phyloP scores from a whole-genome alignment of 805 yeast species.

The Cyberlindnera euphorbiae region DNA sequence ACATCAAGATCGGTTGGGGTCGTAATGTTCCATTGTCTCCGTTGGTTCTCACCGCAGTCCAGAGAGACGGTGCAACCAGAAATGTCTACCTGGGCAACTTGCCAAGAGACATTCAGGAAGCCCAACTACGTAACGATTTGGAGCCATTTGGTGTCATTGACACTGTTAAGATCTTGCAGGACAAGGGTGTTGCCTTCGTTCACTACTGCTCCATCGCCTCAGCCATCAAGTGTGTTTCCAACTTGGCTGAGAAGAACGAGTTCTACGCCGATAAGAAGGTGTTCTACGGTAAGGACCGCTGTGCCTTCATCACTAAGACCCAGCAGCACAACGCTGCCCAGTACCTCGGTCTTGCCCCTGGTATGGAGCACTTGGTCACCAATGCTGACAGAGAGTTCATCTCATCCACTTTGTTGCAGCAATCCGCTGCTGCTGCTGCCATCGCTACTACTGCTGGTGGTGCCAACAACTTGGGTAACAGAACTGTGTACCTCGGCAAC shows the following conservation, averaged over 20 bases:
- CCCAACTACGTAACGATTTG: constrained; percentile 62
- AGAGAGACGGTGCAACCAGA: constrained; percentile 86
- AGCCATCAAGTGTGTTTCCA: constrained; percentile 83
- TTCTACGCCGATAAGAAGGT: constrained; percentile 76
- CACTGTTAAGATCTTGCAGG: constrained; percentile 70
- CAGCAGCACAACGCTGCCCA: constrained; percentile 98
- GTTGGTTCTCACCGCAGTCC: constrained; percentile 68
- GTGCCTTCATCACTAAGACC: constrained; percentile 90
- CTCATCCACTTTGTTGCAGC: constrained; percentile 79
- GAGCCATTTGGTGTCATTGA: constrained; percentile 78
- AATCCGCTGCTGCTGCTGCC: constrained; percentile 96
- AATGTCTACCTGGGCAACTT: constrained; percentile 86
- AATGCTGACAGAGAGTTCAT: constrained; percentile 55
- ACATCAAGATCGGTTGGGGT: constrained; percentile 92
- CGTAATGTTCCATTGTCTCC: constrained; percentile 72
- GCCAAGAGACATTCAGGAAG: constrained; percentile 60
- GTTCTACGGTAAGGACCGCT: constrained; percentile 89
- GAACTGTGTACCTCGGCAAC: constrained; percentile 89
- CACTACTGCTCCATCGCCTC: constrained; percentile 82
- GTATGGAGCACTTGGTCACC: constrained; percentile 74
- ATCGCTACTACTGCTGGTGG: constrained; percentile 95
- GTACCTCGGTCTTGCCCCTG: constrained; percentile 86
- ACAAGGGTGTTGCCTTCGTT: constrained; percentile 83
- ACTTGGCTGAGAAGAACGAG: constrained; percentile 56
- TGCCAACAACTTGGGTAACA: constrained; percentile 82